These are phyloP conservation scores for Lactarius sp. DNA, from an alignment of 768 basidiomycete genomes.

Conservation along the genomic window DNA sequence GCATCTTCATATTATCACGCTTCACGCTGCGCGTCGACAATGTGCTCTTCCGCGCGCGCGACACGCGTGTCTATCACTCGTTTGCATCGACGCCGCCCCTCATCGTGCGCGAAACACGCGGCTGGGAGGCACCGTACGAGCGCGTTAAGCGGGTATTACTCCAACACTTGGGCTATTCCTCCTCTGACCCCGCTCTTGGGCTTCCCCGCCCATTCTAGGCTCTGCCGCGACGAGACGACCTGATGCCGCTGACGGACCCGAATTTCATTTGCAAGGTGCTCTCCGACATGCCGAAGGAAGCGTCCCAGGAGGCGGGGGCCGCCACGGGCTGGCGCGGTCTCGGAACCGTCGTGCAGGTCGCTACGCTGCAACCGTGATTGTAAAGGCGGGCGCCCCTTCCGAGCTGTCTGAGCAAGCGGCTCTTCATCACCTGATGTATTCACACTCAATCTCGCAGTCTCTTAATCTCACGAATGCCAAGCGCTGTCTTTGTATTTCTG, in stretches of 20 bases:
- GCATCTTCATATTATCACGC: conserved; percentile 83
- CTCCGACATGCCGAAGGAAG: conserved; percentile 52
- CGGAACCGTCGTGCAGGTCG: conserved; percentile 57
- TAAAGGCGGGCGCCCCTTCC: neutral
- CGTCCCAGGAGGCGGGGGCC: conserved; percentile 57
- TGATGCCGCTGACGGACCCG: conserved; percentile 84
- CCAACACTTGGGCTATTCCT: too few species aligned
- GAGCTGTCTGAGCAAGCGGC: neutral
- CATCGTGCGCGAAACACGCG: conserved; percentile 75
- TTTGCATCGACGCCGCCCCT: conserved; percentile 57
- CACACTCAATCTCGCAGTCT: neutral
- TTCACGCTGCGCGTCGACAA: conserved; percentile 94
- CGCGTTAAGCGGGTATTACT: conserved; percentile 64
- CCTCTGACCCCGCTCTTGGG: neutral
- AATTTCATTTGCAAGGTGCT: conserved; percentile 75
- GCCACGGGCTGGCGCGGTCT: conserved; percentile 85
- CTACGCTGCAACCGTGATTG: conserved; percentile 30
- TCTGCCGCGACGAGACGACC: conserved; percentile 69
- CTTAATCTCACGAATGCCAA: neutral
- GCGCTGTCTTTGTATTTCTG: neutral
- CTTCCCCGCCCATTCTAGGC: conserved; percentile 37
- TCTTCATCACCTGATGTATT: neutral
- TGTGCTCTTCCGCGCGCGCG: conserved; percentile 86
- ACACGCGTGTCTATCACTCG: conserved; percentile 87
- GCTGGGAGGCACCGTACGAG: conserved; percentile 89